A percentile compares a stretch with the other conserved stretches of the same genome.
Evolutionary conservation across 768 basidiomycete genomes (phyloP).

Genomic region (Tulasnella sp.): DNA sequence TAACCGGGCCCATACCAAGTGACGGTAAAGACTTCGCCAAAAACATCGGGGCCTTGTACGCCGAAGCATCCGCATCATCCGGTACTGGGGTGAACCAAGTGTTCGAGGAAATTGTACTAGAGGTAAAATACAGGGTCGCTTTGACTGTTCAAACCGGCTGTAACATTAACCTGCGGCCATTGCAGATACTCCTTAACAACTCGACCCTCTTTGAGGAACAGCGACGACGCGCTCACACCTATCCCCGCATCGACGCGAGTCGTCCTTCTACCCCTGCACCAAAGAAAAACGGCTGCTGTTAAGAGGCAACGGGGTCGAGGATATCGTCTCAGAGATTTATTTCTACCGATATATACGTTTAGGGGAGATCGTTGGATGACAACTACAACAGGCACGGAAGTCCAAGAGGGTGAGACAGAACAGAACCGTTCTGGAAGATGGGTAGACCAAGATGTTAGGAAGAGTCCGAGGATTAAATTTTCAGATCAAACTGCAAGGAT

Average conservation of each 20-base stretch:
- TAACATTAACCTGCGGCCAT: neutral
- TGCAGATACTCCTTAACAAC: neutral
- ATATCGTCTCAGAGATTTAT: neutral
- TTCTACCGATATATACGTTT: neutral
- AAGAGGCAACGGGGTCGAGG: neutral
- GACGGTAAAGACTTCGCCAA: neutral
- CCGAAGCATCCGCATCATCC: neutral
- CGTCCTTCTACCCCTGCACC: neutral
- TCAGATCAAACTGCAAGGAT: slow-evolving; percentile 16
- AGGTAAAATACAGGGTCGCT: no score
- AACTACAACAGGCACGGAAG: neutral
- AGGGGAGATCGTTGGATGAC: neutral
- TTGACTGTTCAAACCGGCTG: no score
- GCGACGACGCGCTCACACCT: neutral
- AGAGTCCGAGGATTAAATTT: neutral
- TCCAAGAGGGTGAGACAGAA: neutral
- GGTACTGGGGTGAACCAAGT: neutral
- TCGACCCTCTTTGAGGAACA: neutral
- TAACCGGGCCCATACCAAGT: neutral
- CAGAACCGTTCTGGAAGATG: neutral
- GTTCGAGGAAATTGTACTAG: neutral
- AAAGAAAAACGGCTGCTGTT: neutral
- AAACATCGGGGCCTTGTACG: neutral
- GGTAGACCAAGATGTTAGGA: neutral
- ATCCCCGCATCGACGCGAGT: neutral